Base-by-base conservation (phyloP, 345 rosid species). In the Pseudoturritis turrita region DNA sequence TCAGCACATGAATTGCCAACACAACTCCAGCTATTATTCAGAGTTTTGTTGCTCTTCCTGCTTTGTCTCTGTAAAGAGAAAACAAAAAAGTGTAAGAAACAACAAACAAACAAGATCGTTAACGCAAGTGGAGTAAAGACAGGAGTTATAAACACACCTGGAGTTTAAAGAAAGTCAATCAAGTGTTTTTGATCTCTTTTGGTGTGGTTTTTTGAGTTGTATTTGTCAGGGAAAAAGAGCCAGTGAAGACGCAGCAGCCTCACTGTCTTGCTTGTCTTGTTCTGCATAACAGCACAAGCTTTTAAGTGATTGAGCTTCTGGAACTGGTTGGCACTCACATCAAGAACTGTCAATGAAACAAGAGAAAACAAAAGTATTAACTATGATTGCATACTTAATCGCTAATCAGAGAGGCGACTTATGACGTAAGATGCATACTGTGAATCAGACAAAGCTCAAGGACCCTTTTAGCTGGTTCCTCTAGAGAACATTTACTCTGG, bases 1-100 rank as follows among this genome's bases (percentile, higher is more conserved):
- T 63, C 65, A 76, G 80, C 72, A 64, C 80, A 70, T 76, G 79
- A 62, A 39, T 21, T 70, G 79, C 61, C 75, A 76, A 55, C 75
- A 76, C 18, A 47, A 40, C 47, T 76, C 75, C 79, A 76, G 79
- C 75, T 63, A 63, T 70, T 49, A n/a, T 7, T 18, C 17, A 47
- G 71, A 68, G 65, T 43, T 63, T 76, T 0, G 67, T 28, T 62
- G 53, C 17, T 28, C 70, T 22, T 45, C 6, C 53, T 53, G 41
- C 49, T 68, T 21, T 25, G 41, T 36, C 49, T 74, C 55, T 51
- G 62, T 60, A 51, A 68, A 62, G 71, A 62, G 26, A 11, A 15
- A 11, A 18, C n/a, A 56, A n/a, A 62, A 28, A 67, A 25, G n/a
- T 44, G 25, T 35, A 45, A 46, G 63, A 54, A 26, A 46, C 19